A percentile compares a stretch with the other conserved stretches of the same genome.
Conservation (phyloP, 208 protist genomes). For the Kentomonas sorsogonicus region DNA sequence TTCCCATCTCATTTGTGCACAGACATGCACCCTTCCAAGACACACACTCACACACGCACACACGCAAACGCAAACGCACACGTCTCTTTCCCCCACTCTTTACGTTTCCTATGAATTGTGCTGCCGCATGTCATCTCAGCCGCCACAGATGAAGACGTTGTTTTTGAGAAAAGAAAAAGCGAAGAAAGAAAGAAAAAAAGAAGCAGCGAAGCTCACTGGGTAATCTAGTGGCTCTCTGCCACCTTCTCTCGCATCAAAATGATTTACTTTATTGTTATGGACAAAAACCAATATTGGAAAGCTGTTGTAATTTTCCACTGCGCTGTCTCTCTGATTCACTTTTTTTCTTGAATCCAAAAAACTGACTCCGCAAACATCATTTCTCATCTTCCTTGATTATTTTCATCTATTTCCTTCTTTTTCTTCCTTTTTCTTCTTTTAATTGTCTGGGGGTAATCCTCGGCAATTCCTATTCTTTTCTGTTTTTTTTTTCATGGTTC, state of each 20-base stretch:
- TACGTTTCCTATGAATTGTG: too few relatives aligned
- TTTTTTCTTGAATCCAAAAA: background rate
- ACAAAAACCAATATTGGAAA: too few relatives aligned
- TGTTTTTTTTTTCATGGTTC: background rate
- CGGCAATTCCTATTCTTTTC: background rate
- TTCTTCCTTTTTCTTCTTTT: background rate
- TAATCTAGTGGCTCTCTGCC: background rate
- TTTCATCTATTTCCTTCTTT: background rate
- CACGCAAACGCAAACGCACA: too few relatives aligned
- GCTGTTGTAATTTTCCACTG: background rate
- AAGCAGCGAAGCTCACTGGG: background rate
- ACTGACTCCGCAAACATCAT: too few relatives aligned
- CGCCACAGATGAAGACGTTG: too few relatives aligned
- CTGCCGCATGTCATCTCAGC: too few relatives aligned
- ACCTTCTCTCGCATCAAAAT: background rate
- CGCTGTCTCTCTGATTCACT: background rate
- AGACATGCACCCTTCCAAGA: too few relatives aligned
- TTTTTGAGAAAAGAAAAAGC: background rate
- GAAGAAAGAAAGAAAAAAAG: constrained; percentile 1
- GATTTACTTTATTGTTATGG: too few relatives aligned
- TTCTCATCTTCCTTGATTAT: background rate
- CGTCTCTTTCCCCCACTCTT: background rate
- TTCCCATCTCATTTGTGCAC: too few relatives aligned
- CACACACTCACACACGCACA: too few relatives aligned
- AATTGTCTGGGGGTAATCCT: background rate